Base-by-base conservation (phyloP, 116 monocot genomes). In the Cymodocea nodosa region DNA sequence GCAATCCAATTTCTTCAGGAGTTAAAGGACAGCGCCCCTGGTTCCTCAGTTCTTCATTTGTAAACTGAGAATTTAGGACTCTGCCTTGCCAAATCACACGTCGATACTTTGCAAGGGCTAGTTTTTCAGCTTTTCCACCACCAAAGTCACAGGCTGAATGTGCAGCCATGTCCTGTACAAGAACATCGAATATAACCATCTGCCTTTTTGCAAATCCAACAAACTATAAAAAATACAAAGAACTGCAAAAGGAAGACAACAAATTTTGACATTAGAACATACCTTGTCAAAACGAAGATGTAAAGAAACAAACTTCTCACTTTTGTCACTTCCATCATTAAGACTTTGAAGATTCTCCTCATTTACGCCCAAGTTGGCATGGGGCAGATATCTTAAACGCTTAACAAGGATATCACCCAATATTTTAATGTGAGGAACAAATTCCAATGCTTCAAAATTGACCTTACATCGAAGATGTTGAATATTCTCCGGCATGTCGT, bases 231-330 rank as follows among this genome's bases (percentile, higher is more conserved):
- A 55, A 55, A 55, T n/a, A 55, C 55, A n/a, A 55, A 17, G 4
- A 55, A 55, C 8, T 55, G 9, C 55, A 8, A 55, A 55, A 20
- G n/a, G 55, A 55, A 55, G 17, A 8, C 20, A 6, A 55, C 5
- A 18, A 44, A 8, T 44, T 10, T 44, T 8, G 12, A 44, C 7
- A 10, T 44, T 44, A 0, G 44, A 36, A 51, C n/a, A 16, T 76
- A 87, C 90, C 94, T 94, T 94, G 69, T 94, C 94, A 81, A 94
- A 94, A 19, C 94, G 78, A 70, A 94, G 90, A 65, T 94, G 94
- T 51, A 94, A 56, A 37, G 68, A 83, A 24, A 77, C 83, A 68
- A 75, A 94, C 35, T 87, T 81, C n/a, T 74, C 48, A 35, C n/a
- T 50, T 59, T 74, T 65, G 34, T 75, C 79, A 52, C 70, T 73